These are phyloP conservation scores for Candida andamanensis DNA, from an alignment of 805 yeast species.

Conservation along the genomic window DNA sequence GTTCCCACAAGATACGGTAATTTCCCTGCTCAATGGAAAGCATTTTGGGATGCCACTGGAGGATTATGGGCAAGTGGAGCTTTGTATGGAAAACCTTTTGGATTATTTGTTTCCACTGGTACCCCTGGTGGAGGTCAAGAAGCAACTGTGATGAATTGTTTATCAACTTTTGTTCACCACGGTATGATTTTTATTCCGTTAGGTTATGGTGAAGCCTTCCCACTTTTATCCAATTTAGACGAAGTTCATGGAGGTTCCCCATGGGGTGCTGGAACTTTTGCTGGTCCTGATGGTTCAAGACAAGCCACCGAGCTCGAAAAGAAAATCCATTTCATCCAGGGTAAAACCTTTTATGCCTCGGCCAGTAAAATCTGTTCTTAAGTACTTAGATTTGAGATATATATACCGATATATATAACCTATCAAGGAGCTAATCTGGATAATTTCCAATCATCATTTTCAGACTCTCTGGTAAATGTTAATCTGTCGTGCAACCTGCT, in stretches of 20 bases:
- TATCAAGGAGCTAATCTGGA: conserved; percentile 66
- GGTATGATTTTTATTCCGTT: conserved; percentile 76
- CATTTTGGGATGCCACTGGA: conserved; percentile 79
- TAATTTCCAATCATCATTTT: conserved; percentile 52
- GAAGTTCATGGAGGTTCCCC: conserved; percentile 79
- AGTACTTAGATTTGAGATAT: conserved; percentile 1
- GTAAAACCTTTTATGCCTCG: conserved; percentile 47
- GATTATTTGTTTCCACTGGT: conserved; percentile 69
- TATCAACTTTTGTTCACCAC: conserved; percentile 67
- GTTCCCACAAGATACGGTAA: conserved; percentile 78
- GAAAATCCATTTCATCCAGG: conserved; percentile 61
- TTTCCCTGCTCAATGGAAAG: conserved; percentile 71
- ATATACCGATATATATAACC: neutral
- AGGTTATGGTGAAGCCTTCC: conserved; percentile 49
- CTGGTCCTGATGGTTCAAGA: conserved; percentile 77
- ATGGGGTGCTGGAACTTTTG: conserved; percentile 82
- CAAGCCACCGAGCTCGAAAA: conserved; percentile 58
- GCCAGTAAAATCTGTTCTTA: conserved; percentile 10
- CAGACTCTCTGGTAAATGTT: conserved; percentile 54
- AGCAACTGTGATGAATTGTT: conserved; percentile 52
- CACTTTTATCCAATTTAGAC: conserved; percentile 47
- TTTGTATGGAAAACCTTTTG: conserved; percentile 68
- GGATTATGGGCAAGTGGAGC: conserved; percentile 70
- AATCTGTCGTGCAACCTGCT: conserved; percentile 89
- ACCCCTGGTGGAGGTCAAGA: conserved; percentile 81